Evolutionary conservation across 768 basidiomycete genomes (phyloP).

Genomic region (Strobilomyces confusus): DNA sequence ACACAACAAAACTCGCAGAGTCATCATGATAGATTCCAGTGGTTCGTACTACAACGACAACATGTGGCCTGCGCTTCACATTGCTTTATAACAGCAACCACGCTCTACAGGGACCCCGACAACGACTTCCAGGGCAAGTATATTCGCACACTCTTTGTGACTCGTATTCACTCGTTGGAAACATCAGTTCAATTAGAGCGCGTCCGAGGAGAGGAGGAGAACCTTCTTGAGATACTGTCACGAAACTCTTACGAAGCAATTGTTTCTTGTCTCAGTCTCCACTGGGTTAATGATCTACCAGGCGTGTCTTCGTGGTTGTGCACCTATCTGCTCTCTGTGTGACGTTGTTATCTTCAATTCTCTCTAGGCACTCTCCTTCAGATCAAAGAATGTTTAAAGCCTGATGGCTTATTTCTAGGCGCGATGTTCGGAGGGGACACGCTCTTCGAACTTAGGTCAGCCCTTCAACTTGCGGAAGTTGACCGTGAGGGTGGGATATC

Average conservation of each 20-base stretch:
- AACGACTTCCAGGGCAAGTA: slow-evolving; percentile 86
- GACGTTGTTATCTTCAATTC: slow-evolving; percentile 1
- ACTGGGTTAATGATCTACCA: slow-evolving; percentile 98
- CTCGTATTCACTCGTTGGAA: not conserved
- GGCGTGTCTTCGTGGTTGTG: slow-evolving; percentile 44
- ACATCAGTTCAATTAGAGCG: slow-evolving; percentile 70
- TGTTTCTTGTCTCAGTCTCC: slow-evolving; percentile 85
- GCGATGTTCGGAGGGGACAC: slow-evolving; percentile 97
- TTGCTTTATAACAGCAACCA: slow-evolving; percentile 44
- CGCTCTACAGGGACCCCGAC: slow-evolving; percentile 73
- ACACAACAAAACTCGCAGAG: slow-evolving; percentile 59
- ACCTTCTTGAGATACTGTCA: slow-evolving; percentile 58
- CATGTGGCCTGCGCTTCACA: slow-evolving; percentile 1
- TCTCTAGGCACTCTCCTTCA: slow-evolving; percentile 74
- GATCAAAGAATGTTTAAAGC: slow-evolving; percentile 75
- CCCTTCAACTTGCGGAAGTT: slow-evolving; percentile 88
- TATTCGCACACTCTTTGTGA: slow-evolving; percentile 5
- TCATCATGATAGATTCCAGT: slow-evolving; percentile 84
- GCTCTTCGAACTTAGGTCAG: slow-evolving; percentile 91
- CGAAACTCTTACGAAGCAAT: slow-evolving; percentile 86
- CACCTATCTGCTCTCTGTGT: not conserved
- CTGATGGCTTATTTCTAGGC: slow-evolving; percentile 92
- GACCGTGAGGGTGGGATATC: slow-evolving; percentile 96
- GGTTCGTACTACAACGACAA: slow-evolving; percentile 43
- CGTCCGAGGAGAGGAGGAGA: slow-evolving; percentile 81